Evolutionary conservation across 2,329 filamentous ascomycete genomes (phyloP), one percentile per base, ranked within the genome.

Genomic region (Trichoderma koningii): DNA sequence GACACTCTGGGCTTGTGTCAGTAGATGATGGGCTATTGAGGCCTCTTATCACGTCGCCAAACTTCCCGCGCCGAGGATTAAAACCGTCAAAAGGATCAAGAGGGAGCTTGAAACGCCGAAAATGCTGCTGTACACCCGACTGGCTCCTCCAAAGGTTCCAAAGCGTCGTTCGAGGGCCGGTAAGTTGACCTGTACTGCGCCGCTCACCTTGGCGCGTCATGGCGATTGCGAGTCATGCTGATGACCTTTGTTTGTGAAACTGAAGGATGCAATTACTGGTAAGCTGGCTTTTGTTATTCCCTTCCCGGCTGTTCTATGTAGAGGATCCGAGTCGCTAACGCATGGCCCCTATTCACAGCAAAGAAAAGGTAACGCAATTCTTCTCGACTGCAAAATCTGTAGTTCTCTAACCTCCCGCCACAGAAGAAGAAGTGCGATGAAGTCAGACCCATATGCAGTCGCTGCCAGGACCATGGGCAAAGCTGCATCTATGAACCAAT

Each of bases 351-450:
- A 66, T 53, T 21, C 17, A 53, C 64, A 85, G 83, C 69, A 85
- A 84, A 73, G 82, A 84, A 73, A 85, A 85, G 79, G 83, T 84
- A 79, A 60, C 6, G 44, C 28, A 44, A 34, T 28, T 17, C 19
- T 23, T 21, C 14, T 34, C 52, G 44, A 30, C 26, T 26, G 47
- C 47, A 53, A 6, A 12, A 5, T 53, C 68, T 65, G 63, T 19
- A 15, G n/a, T 10, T 45, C 21, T 64, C 59, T 67, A 63, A 64
- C 53, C 30, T n/a, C 21, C 38, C 48, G 38, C 34, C 34, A 67
- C 66, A 85, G 83, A 85, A 86, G 73, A 86, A 86, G 72, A 85
- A 85, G 74, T 85, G 83, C 69, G 81, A 85, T 70, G 83, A 85
- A 72, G 75, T 73, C 41, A 80, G 82, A 7, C 83, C 83, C 3